phyloP scores from a whole-genome alignment of 305 asterid species.

The Nicotiana rustica region DNA sequence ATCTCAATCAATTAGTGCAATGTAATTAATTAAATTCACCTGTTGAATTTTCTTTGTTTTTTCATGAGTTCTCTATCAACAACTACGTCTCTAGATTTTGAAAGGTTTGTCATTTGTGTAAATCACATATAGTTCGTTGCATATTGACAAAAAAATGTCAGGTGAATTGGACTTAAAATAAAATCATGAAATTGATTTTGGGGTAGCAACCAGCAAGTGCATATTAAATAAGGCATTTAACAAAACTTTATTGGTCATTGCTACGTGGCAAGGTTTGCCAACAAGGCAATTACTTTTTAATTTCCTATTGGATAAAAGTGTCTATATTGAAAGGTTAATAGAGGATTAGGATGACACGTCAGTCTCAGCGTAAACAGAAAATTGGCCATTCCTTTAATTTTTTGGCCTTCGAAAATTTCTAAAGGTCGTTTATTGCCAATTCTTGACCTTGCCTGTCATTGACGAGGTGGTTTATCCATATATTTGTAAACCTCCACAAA shows the following conservation, averaged over 20 bases:
- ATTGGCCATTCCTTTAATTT: conserved; percentile 40
- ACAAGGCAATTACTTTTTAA: conserved; percentile 17
- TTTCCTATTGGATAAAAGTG: background rate
- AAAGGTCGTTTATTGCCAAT: conserved; percentile 51
- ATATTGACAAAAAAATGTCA: background rate
- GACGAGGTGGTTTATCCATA: conserved; percentile 29
- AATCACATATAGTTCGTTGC: background rate
- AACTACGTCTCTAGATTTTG: background rate
- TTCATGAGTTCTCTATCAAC: background rate
- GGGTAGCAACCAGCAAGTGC: background rate
- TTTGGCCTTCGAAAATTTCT: conserved; percentile 33
- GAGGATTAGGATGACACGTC: conserved; percentile 59
- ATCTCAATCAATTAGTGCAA: background rate
- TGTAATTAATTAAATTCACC: background rate
- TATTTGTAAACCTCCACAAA: background rate
- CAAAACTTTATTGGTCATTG: background rate
- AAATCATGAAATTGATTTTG: background rate
- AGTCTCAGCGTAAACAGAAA: conserved; percentile 34
- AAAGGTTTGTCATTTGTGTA: background rate
- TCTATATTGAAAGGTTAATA: background rate
- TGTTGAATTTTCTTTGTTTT: too few relatives aligned
- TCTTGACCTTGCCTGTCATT: conserved; percentile 29
- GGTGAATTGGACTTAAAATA: too few relatives aligned
- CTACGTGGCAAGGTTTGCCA: background rate
- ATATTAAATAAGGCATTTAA: background rate